phyloP scores from a whole-genome alignment of 73 alveolate species.

The Tetrahymena elliotti region DNA sequence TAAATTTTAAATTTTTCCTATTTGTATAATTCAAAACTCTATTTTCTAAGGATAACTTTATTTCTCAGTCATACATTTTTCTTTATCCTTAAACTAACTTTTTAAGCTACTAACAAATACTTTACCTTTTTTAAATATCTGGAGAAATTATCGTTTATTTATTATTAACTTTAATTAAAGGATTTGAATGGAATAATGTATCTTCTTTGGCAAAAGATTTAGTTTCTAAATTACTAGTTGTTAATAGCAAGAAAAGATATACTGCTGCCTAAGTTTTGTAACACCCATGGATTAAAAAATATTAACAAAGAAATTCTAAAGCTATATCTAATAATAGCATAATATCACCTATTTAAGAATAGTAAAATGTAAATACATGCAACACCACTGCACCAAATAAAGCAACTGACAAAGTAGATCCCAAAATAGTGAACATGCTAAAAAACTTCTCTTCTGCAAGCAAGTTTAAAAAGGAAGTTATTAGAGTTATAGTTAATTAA shows the following conservation, averaged over 20 bases:
- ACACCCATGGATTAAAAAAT: slow-evolving; percentile 33
- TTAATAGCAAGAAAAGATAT: slow-evolving; percentile 49
- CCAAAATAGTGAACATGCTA: background rate
- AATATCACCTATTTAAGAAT: background rate
- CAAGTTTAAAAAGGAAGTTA: background rate
- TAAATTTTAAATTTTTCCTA: no score
- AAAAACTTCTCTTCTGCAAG: background rate
- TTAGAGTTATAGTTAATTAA: background rate
- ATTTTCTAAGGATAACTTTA: no score
- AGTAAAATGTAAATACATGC: no score
- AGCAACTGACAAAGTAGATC: background rate
- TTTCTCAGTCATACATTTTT: no score
- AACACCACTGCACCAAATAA: background rate
- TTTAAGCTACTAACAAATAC: no score
- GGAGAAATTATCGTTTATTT: background rate
- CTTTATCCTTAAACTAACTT: no score
- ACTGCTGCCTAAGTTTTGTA: slow-evolving; percentile 56
- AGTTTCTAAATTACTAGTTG: slow-evolving; percentile 44
- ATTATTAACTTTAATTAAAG: background rate
- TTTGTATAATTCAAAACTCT: no score
- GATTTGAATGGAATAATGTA: background rate
- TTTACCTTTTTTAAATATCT: no score
- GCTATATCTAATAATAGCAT: background rate
- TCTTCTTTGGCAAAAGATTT: slow-evolving; percentile 47
- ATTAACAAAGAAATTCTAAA: background rate